Evolutionary conservation across 768 basidiomycete species (phyloP), one percentile per base, ranked within the genome.

Genomic region (Hydnomerulius pinastri): DNA sequence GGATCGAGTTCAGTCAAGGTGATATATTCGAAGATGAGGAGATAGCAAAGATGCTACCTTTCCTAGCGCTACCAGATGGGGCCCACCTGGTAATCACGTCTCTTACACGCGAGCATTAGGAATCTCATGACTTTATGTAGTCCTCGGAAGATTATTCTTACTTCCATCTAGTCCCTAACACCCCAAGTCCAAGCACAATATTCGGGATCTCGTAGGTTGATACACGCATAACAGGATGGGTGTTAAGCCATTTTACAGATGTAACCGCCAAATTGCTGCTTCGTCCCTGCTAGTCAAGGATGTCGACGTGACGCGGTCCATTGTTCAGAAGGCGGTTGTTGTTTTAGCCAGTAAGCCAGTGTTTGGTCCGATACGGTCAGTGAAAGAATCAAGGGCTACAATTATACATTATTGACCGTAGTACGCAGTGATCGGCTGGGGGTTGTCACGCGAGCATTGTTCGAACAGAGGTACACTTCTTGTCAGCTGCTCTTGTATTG

Each of bases 301-400:
- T 32, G 74, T 81, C 2, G 95, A 97, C 55, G 91, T 98, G 15
- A 98, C 97, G 4, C 85, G 97, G 13, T 92, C 90, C 4, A 98
- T 87, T 8, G 97, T 99, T 0, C 97, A 99, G 69, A 99, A 98
- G 66, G 95, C 97, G 0, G 91, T 99, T 3, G 92, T 98, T 0
- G 90, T 99, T 3, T 76, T 99, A 29, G 94, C 92, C 4, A 82
- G 87, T 11, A 90, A 90, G 63, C 92, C 93, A 0, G 81, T 95
- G 2, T 96, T 96, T 62, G 97, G 97, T 11, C 92, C 93, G 9
- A 92, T 98, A 69, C 83, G 95, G 87, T 89, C 36, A 30, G 71
- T 59, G 23, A 9, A 4, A 12, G 18, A 35, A 1, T 12, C 4
- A 12, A 25, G 29, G 2, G 2, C 17, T 48, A 8, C 30, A 17